phyloP scores from a whole-genome alignment of 495 filamentous ascomycete genomes.

The Lasiosphaeris hirsuta region DNA sequence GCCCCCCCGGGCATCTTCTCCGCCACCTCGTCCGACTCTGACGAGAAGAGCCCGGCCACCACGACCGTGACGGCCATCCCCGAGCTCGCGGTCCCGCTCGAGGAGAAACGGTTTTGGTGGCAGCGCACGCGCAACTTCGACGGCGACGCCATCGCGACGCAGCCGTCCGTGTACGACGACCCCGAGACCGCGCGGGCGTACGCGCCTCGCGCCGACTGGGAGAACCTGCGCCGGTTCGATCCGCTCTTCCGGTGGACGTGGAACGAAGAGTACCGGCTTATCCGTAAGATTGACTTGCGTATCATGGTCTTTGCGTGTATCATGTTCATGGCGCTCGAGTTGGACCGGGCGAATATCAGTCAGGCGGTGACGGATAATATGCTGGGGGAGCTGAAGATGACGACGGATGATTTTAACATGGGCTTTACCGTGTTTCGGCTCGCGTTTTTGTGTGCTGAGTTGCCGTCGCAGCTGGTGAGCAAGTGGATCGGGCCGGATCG shows the following conservation, averaged over 20 bases:
- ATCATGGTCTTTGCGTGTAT: conserved; percentile 20
- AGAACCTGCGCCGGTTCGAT: conserved; percentile 52
- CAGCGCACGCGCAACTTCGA: conserved; percentile 17
- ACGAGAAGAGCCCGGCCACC: not conserved
- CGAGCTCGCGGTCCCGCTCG: not conserved
- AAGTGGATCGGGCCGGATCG: conserved; percentile 70
- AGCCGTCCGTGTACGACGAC: conserved; percentile 50
- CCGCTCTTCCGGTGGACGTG: conserved; percentile 49
- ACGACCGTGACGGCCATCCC: not conserved
- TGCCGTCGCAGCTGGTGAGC: conserved; percentile 68
- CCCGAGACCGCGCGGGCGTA: conserved; percentile 43
- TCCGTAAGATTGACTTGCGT: conserved; percentile 28
- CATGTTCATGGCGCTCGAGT: conserved; percentile 22
- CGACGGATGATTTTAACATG: conserved; percentile 46
- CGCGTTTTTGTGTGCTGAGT: conserved; percentile 62
- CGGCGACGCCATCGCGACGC: conserved; percentile 46
- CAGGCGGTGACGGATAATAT: conserved; percentile 36
- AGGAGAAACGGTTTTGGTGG: conserved; percentile 1
- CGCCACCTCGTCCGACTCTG: not conserved
- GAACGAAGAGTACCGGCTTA: conserved; percentile 38
- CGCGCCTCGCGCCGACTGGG: conserved; percentile 44
- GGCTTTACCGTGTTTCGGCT: conserved; percentile 69
- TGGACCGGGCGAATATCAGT: conserved; percentile 22
- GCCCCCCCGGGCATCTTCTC: not conserved
- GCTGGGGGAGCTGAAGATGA: conserved; percentile 29